Evolutionary conservation across 164 flowering plant genomes (phyloP), one percentile per base, ranked within the genome.

Genomic region (Piper betle): DNA sequence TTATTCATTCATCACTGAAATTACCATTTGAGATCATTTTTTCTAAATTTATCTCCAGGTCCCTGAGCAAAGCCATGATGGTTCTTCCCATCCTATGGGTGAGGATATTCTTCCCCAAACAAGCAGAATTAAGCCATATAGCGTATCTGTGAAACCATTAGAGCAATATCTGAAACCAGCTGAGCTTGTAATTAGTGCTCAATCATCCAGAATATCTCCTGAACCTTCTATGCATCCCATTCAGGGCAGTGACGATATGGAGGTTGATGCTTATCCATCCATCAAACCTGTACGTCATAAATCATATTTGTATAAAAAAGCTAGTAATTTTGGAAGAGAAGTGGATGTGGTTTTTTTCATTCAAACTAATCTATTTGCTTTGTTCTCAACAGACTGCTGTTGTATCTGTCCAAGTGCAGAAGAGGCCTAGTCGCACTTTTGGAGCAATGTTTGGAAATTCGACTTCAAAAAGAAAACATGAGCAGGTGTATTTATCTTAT

Each of bases 361-460:
- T 46, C 55, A 54, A 50, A 53, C 12, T 16, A 0, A 46, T 15
- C 50, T 10, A 46, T 46, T 15, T 10, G 50, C 20, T 18, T 55
- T 6, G 17, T 17, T 19, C 12, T 58, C 50, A 68, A 61, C 66
- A 87, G 90, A 81, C 57, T 71, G 55, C 77, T 73, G 90, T 66
- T 69, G 94, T 80, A 33, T 77, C 83, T 57, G 80, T 93, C 64
- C 82, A 78, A 75, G 75, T 76, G 72, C 71, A 75, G 39, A 93
- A 85, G 81, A 90, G 81, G 74, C 96, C 99, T 38, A 80, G 59
- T 69, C 74, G 94, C 62, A 86, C 79, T 69, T 85, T 93, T 72
- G 95, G 97, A 53, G 83, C 92, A 60, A 62, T 93, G 64, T 72
- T 90, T 17, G 97, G 97, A 15, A 77, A 56, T 58, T 64, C 86